Conservation (phyloP, 169 alveolate species). For the Amoebophrya sp. region DNA sequence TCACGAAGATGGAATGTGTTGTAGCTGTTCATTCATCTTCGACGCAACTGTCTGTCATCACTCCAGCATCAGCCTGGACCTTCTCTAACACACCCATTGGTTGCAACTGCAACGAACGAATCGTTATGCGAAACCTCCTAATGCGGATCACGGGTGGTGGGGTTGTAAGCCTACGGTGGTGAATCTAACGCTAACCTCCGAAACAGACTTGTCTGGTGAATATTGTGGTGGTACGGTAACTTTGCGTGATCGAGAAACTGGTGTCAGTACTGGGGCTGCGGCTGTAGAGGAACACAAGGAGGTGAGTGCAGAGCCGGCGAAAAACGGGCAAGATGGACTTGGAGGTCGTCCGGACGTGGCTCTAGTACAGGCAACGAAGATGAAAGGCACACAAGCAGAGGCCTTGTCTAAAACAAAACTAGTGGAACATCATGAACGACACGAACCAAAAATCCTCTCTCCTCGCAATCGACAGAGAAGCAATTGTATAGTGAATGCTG, state of each 20-base stretch:
- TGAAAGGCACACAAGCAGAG: too few species aligned
- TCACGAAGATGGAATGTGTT: too few species aligned
- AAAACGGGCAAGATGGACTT: background rate
- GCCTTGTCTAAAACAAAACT: too few species aligned
- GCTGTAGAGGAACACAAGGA: background rate
- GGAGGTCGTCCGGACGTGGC: too few species aligned
- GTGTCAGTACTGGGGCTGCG: too few species aligned
- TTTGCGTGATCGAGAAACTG: too few species aligned
- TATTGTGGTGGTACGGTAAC: too few species aligned
- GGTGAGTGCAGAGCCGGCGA: background rate
- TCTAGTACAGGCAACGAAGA: too few species aligned
- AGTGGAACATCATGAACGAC: background rate
- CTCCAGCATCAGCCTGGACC: too few species aligned
- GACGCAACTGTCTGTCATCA: too few species aligned
- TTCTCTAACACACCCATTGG: constrained; percentile 4
- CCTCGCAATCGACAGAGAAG: background rate
- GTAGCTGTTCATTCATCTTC: too few species aligned
- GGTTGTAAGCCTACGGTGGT: background rate
- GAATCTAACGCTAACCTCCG: background rate
- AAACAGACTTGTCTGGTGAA: too few species aligned
- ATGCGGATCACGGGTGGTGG: background rate
- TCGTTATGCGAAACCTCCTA: background rate
- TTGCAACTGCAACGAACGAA: background rate
- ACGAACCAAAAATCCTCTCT: background rate
- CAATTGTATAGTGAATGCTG: background rate